Base-by-base conservation (phyloP, 192 early-diverging fungal genomes). In the Phycomyces blakesleeanus region DNA sequence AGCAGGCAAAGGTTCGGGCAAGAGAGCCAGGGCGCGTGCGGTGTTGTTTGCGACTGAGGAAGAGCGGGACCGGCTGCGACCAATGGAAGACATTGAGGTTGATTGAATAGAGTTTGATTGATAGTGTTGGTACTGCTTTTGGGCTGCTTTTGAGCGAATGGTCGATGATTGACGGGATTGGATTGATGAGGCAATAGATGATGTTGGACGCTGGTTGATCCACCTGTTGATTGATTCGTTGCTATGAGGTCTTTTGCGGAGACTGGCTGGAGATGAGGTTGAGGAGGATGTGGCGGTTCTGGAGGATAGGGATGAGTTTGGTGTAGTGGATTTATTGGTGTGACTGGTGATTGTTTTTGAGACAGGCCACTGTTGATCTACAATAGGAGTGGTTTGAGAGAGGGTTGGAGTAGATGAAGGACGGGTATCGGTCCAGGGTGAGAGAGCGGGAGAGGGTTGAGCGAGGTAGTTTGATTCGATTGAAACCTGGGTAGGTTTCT, bases 231-330 rank as follows among this genome's bases (percentile, higher is more conserved):
- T 21, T 21, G 54, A 54, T 29, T 65, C 63, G 16, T 51, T 54
- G 24, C 63, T 65, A 8, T 40, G 18, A 0, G 63, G 55, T 38
- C 63, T 65, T 29, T 65, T 55, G 47, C 63, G 63, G 2, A 56
- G 16, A 21, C 37, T 42, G 24, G 40, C n/a, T 42, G 55, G 9
- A 39, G 55, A 26, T 34, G 54, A 25, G 20, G 44, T 37, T 14
- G 63, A 66, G 24, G 57, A 22, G 2, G 58, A 39, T 1, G 26
- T 16, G 12, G 40, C 20, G 2, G 42, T 51, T 16, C n/a, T n/a
- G 12, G 25, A 22, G 20, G 37, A 26, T 10, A 12, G 58, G 7
- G 63, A 47, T 34, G 25, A 5, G 41, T 38, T 64, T 22, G 9
- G 20, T 12, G 38, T 20, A 5, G 21, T 37, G 10, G 61, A 34